These are phyloP conservation scores for Aureobasidium melanogenum DNA, from an alignment of 2,329 filamentous ascomycete genomes.

Conservation along the genomic window DNA sequence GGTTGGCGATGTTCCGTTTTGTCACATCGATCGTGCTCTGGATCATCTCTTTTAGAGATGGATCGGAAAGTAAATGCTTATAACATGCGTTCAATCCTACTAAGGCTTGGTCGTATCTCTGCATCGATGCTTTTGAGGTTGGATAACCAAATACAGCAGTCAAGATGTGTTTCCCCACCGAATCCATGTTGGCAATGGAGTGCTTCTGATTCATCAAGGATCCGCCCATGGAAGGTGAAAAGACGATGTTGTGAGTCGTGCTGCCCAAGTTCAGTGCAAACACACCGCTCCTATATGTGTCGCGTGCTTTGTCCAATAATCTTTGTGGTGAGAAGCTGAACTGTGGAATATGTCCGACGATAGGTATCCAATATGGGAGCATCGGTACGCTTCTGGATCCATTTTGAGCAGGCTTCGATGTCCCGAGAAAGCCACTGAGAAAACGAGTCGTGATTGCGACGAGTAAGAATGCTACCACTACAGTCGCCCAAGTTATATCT, in stretches of 20 bases:
- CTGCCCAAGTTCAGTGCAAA: constrained; percentile 43
- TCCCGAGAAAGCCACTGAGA: constrained; percentile 10
- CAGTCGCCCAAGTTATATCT: not conserved
- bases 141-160: constrained; percentile 34
- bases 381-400: constrained; percentile 33
- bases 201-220: constrained; percentile 31
- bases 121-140: constrained; percentile 23
- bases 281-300: constrained; percentile 32
- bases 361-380: constrained; percentile 52
- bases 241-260: constrained; percentile 41
- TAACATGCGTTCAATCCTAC: constrained; percentile 27
- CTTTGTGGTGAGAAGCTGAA: constrained; percentile 36
- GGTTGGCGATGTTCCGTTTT: constrained; percentile 40
- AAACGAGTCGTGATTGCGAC: constrained; percentile 13
- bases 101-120: constrained; percentile 27
- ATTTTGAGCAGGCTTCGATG: constrained; percentile 14
- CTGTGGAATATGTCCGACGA: constrained; percentile 47
- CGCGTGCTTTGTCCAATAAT: constrained; percentile 35
- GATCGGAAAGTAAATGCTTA: constrained; percentile 39
- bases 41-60: constrained; percentile 36
- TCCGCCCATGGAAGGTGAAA: constrained; percentile 39
- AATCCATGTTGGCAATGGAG: constrained; percentile 23
- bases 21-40: constrained; percentile 30
- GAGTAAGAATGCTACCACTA: not conserved
- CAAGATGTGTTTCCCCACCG: constrained; percentile 21